phyloP scores from a whole-genome alignment of 768 basidiomycete species.

The Tephrocybe sp. region DNA sequence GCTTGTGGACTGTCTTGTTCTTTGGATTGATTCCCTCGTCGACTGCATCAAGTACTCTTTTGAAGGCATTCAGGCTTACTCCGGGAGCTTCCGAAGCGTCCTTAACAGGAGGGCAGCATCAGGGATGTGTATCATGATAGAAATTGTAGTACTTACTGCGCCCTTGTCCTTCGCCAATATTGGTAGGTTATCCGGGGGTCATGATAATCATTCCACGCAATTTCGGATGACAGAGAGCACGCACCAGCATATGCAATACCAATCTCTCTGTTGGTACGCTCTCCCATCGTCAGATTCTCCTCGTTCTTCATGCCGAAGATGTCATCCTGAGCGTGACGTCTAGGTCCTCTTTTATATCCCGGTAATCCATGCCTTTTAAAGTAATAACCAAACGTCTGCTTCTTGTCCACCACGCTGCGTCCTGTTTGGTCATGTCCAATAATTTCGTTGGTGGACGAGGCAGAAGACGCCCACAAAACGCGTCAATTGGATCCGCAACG shows the following conservation, averaged over 20 bases:
- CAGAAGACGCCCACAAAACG: too few species aligned
- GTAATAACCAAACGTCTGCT: too few species aligned
- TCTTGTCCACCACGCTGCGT: too few species aligned
- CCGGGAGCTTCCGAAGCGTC: conserved; percentile 1
- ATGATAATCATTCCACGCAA: not conserved
- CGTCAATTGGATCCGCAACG: too few species aligned
- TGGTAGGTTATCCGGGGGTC: too few species aligned
- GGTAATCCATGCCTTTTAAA: not conserved
- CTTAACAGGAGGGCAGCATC: not conserved
- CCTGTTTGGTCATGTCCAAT: too few species aligned
- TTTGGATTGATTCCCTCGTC: not conserved
- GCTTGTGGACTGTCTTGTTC: not conserved
- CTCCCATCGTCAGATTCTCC: conserved; percentile 1
- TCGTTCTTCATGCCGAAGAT: not conserved
- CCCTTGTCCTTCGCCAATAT: too few species aligned
- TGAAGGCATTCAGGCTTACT: not conserved
- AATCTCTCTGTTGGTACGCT: not conserved
- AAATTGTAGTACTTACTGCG: too few species aligned
- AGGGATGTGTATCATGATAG: too few species aligned
- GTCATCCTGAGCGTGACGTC: not conserved
- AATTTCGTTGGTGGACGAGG: too few species aligned
- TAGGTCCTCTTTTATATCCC: not conserved
- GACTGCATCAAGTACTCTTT: too few species aligned
- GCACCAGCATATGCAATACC: not conserved
- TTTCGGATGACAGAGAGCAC: not conserved